Percentiles rank a stretch among this genome's conserved stretches.
These are phyloP conservation scores for Cladosporium austrohemisphaericum DNA, from an alignment of 2,329 filamentous ascomycete species.

Conservation along the genomic window DNA sequence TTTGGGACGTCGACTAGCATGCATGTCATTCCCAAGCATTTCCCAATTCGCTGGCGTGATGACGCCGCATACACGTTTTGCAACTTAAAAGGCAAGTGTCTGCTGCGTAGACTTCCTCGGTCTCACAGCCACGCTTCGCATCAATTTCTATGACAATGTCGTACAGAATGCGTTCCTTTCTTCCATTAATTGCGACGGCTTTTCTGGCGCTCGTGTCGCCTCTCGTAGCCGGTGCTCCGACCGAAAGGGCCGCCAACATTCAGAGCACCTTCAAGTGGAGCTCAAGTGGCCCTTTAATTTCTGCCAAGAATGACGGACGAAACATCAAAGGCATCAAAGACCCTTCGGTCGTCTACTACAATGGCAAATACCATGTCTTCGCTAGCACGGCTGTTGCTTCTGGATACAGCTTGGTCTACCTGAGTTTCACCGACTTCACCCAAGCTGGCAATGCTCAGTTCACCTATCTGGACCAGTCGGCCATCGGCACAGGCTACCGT, in stretches of 20 bases:
- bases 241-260: conserved; percentile 14
- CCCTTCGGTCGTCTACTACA: conserved; percentile 32
- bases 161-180: no score
- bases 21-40: no score
- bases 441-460: conserved; percentile 33
- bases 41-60: no score
- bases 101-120: no score
- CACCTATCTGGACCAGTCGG: conserved; percentile 38
- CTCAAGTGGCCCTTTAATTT: conserved; percentile 28
- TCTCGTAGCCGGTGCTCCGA: neutral
- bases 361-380: conserved; percentile 44
- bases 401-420: conserved; percentile 41
- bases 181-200: no score
- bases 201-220: neutral
- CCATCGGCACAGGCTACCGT: conserved; percentile 39
- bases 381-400: conserved; percentile 36
- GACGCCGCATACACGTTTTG: no score
- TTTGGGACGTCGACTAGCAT: no score
- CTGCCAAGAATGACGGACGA: conserved; percentile 30
- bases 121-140: no score
- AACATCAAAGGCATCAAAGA: conserved; percentile 34
- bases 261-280: conserved; percentile 30
- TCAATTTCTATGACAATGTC: no score
- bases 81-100: no score
- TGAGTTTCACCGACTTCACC: conserved; percentile 39